phyloP scores from a whole-genome alignment of 208 protist genomes.

The Endotrypanum monterogeii region DNA sequence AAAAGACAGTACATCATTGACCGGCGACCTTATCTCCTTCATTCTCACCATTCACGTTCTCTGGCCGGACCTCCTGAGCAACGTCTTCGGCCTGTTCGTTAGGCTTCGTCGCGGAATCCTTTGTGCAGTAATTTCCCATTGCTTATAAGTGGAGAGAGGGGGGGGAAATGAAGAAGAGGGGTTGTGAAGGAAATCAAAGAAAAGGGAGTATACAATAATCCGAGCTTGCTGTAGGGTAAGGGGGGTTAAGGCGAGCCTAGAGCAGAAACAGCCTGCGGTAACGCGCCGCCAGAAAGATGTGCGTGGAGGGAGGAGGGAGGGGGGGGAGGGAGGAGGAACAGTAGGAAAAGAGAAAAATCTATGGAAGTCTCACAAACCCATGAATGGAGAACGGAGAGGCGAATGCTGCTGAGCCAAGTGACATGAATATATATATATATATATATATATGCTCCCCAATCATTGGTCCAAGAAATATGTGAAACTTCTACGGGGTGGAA shows the following conservation, averaged over 20 bases:
- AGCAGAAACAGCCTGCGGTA: not conserved
- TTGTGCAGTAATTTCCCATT: not conserved
- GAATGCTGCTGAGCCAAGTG: not conserved
- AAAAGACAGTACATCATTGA: not conserved
- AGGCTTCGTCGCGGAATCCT: not conserved
- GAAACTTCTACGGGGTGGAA: too few species aligned
- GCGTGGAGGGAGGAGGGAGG: not conserved
- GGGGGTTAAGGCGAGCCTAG: not conserved
- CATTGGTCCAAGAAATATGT: too few species aligned
- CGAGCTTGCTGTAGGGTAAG: not conserved
- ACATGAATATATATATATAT: too few species aligned
- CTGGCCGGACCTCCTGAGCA: rapidly evolving
- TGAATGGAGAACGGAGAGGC: not conserved
- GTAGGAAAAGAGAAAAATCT: not conserved
- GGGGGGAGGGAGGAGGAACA: not conserved
- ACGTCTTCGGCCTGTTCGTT: not conserved
- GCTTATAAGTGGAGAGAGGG: not conserved
- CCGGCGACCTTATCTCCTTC: not conserved
- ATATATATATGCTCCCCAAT: too few species aligned
- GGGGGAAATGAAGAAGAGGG: not conserved
- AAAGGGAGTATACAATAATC: not conserved
- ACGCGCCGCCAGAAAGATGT: not conserved
- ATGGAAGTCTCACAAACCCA: not conserved
- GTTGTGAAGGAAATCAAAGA: not conserved
- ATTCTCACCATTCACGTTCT: not conserved